Percentiles rank a stretch among this genome's conserved stretches.
Conservation (phyloP, 73 alveolate species). For the Paramecium biaurelia region DNA sequence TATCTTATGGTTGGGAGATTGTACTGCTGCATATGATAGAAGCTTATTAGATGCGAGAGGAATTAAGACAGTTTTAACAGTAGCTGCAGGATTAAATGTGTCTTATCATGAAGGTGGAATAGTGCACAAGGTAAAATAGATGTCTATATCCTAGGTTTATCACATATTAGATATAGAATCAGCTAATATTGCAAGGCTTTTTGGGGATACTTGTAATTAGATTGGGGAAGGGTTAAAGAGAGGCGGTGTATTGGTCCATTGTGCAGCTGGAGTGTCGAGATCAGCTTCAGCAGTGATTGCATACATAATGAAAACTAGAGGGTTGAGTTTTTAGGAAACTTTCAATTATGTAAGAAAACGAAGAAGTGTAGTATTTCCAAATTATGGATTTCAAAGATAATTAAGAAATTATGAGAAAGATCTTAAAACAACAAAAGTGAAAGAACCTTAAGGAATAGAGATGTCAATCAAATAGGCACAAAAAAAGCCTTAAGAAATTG, state of each 20-base stretch:
- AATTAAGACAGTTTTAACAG: constrained; percentile 62
- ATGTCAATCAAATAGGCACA: background rate
- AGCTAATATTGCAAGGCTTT: background rate
- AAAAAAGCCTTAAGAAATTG: background rate
- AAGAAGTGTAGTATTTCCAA: constrained; percentile 66
- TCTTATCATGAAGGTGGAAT: constrained; percentile 51
- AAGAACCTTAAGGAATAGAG: background rate
- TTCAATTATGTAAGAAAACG: constrained; percentile 49
- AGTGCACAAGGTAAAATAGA: background rate
- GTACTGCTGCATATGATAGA: constrained; percentile 67
- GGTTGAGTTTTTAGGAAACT: constrained; percentile 55
- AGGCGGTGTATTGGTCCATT: constrained; percentile 72
- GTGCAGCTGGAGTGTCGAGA: constrained; percentile 78
- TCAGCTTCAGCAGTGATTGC: constrained; percentile 71
- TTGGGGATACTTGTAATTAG: constrained; percentile 13
- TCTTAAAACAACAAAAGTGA: background rate
- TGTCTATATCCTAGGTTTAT: background rate
- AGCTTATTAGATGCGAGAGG: constrained; percentile 28
- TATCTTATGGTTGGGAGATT: constrained; percentile 63
- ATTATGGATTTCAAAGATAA: constrained; percentile 67
- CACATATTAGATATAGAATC: constrained; percentile 25
- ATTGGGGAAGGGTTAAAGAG: background rate
- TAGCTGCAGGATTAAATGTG: constrained; percentile 55
- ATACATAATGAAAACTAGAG: constrained; percentile 59
- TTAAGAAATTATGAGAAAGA: constrained; percentile 61